Conservation (phyloP, 2,329 filamentous ascomycete genomes). For the Calonectria henricotiae region DNA sequence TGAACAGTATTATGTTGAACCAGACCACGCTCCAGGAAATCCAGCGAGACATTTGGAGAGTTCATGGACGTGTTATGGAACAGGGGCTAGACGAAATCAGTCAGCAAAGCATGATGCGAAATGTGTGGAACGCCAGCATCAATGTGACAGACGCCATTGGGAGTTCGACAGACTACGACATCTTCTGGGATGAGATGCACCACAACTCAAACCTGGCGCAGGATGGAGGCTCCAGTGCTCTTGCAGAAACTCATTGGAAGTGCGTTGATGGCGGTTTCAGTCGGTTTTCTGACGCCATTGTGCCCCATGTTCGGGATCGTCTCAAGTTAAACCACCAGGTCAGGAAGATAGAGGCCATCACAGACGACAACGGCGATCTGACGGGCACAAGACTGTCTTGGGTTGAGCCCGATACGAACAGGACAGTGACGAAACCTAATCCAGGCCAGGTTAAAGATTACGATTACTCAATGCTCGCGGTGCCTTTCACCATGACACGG, state of each 20-base stretch:
- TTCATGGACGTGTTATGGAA: slow-evolving; percentile 8
- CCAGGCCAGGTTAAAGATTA: not conserved
- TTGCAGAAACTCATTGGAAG: slow-evolving; percentile 40
- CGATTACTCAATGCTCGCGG: slow-evolving; percentile 5
- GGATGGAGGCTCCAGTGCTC: slow-evolving; percentile 23
- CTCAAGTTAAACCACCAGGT: not conserved
- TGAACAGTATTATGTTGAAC: slow-evolving; percentile 13
- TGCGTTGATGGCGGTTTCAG: slow-evolving; percentile 31
- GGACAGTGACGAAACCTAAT: not conserved
- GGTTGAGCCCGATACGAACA: slow-evolving; percentile 1
- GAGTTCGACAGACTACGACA: slow-evolving; percentile 49
- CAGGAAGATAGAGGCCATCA: slow-evolving; percentile 8
- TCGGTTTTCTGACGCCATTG: slow-evolving; percentile 65
- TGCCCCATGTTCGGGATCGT: slow-evolving; percentile 4
- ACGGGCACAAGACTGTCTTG: slow-evolving; percentile 5
- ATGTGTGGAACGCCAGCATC: slow-evolving; percentile 1
- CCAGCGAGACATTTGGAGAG: slow-evolving; percentile 9
- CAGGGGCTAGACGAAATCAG: slow-evolving; percentile 5
- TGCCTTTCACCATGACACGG: slow-evolving; percentile 10
- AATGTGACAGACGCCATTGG: slow-evolving; percentile 15
- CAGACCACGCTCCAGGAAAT: not conserved
- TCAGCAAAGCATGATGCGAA: slow-evolving; percentile 12
- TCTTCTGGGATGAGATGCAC: slow-evolving; percentile 41
- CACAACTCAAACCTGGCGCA: slow-evolving; percentile 40
- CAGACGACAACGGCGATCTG: not conserved